Evolutionary conservation across 495 filamentous ascomycete species (phyloP).

Genomic region (Hyaloscypha hepaticicola): DNA sequence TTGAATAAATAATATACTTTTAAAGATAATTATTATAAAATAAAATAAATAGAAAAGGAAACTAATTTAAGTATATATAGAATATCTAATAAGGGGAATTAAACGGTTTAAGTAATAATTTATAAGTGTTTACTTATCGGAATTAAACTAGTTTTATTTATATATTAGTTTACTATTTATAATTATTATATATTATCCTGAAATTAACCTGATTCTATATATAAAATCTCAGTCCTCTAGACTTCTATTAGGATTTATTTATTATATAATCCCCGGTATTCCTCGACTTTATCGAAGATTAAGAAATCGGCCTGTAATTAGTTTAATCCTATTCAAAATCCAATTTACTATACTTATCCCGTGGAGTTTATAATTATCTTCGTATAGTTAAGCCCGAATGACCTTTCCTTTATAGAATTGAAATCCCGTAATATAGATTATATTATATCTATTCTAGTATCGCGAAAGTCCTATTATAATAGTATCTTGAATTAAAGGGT

Average conservation of each 20-base stretch:
- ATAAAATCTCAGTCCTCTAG: conserved; percentile 27
- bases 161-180: conserved; percentile 15
- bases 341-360: too few species aligned
- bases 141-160: not conserved
- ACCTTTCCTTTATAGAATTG: too few species aligned
- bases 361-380: too few species aligned
- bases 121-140: conserved; percentile 1
- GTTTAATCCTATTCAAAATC: too few species aligned
- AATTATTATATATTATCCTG: conserved; percentile 24
- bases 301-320: too few species aligned
- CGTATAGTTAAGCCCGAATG: too few species aligned
- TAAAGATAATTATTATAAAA: conserved; percentile 21
- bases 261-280: too few species aligned
- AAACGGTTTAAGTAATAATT: conserved; percentile 23
- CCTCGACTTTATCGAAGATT: too few species aligned
- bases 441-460: too few species aligned
- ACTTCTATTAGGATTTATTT: conserved; percentile 6
- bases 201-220: conserved; percentile 19
- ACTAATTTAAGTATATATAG: conserved; percentile 23
- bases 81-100: conserved; percentile 25
- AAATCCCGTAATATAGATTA: too few species aligned
- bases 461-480: too few species aligned
- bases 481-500: too few species aligned
- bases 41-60: conserved; percentile 18
- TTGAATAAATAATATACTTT: conserved; percentile 20